Evolutionary conservation across 805 yeast genomes (phyloP), one percentile per base, ranked within the genome.

Genomic region (Kuraishia borneana): DNA sequence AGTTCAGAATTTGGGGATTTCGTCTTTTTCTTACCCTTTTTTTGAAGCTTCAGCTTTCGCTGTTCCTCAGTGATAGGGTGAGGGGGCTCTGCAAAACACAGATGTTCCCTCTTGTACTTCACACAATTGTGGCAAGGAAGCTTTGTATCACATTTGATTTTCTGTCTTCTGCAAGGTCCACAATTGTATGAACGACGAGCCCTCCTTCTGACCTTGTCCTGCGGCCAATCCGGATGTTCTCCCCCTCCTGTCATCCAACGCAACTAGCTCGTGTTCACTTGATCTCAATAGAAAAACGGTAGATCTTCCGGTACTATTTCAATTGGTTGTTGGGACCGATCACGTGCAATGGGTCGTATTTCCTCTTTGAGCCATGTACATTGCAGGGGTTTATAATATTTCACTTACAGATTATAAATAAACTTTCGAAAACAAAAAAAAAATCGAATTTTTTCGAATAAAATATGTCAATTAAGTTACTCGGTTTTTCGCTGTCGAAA

Each of bases 161-260:
- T 70, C 37, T 65, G 63, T n/a, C 54, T 47, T 42, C 68, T 68
- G 42, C 77, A 71, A 2, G 73, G 74, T 1, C 75, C 76, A 46
- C 77, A 71, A 36, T 65, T 64, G 44, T 70, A 70, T n/a, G 71
- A 63, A 29, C 76, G 52, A 39, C 76, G 50, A 33, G 60, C 62
- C 36, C 13, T 25, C 16, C 13, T 25, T 28, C 12, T 7, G 21
- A 18, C 23, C 21, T 14, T 9, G 17, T 17, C 6, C 14, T 14
- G n/a, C n/a, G n/a, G n/a, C n/a, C n/a, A n/a, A n/a, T n/a, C n/a
- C n/a, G n/a, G n/a, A n/a, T n/a, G n/a, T n/a, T n/a, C n/a, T n/a
- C n/a, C n/a, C n/a, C n/a, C n/a, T n/a, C n/a, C n/a, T n/a, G n/a
- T n/a, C n/a, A n/a, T n/a, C n/a, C n/a, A n/a, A n/a, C n/a, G n/a